Evolutionary conservation across 2,329 filamentous ascomycete genomes (phyloP), one percentile per base, ranked within the genome.

Genomic region (Truncatella angustata): DNA sequence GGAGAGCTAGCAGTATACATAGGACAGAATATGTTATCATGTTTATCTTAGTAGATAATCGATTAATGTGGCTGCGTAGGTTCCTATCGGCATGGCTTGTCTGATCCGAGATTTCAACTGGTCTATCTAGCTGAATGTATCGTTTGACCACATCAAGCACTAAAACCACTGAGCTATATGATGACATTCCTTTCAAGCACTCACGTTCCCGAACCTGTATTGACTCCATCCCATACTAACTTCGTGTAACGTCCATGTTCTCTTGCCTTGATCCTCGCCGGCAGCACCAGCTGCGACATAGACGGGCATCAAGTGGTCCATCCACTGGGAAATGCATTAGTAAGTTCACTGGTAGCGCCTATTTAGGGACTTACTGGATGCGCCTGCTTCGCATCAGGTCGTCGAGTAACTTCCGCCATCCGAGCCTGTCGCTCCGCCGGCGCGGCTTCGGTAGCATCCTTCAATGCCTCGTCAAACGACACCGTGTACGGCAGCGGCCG

Each of bases 391-490:
- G 76, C 76, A 50, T 79, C 75, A 0, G 72, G 70, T 28, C 76
- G 63, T 54, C 63, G 69, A 16, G 68, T 64, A 2, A 73, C 58
- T 18, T 67, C 68, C 0, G 66, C 65, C 71, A 79, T 72, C 26
- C 57, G 65, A 4, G 68, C 66, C 56, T 73, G 68, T 14, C 76
- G 63, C 55, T 68, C 64, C 3, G 53, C 54, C 3, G 70, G 69
- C 7, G 68, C 50, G n/a, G 66, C 60, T 64, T 79, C 79, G 24
- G 85, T 83, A 0, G 84, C 85, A 18, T 87, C 80, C 59, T 85
- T 84, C 39, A 92, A 71, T 2, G 85, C 82, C 42, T 84, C 76
- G 56, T 93, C 82, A 60, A 91, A 91, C 48, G 76, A 80, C 32
- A 76, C 73, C 1, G 79, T 70, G 60, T 86, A 86, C 10, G 82